These are phyloP conservation scores for Talaromyces sp. DNA, from an alignment of 2,329 filamentous ascomycete genomes.

Conservation along the genomic window DNA sequence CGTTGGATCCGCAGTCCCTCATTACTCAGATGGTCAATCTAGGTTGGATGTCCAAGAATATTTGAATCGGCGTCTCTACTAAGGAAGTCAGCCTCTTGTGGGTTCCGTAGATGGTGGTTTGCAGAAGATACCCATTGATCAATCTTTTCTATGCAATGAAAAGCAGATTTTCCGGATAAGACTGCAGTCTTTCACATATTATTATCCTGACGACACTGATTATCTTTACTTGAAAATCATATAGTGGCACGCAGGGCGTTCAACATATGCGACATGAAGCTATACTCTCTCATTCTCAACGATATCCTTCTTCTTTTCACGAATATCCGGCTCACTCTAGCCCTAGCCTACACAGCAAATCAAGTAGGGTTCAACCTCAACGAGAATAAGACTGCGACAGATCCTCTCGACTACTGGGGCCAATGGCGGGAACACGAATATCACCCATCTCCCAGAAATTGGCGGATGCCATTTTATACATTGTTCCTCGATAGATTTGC, in stretches of 20 bases:
- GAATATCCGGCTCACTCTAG: slow-evolving; percentile 6
- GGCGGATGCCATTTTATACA: slow-evolving; percentile 62
- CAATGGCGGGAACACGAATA: slow-evolving; percentile 51
- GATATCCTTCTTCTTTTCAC: slow-evolving; percentile 6
- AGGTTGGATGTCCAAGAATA: background rate
- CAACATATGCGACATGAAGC: slow-evolving; percentile 27
- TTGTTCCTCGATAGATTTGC: slow-evolving; percentile 60
- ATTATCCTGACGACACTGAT: background rate
- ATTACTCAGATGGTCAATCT: background rate
- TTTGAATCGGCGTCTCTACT: background rate
- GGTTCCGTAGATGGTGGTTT: background rate
- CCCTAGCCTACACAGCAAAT: slow-evolving; percentile 42
- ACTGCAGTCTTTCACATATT: background rate
- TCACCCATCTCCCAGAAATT: slow-evolving; percentile 53
- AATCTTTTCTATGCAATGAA: background rate
- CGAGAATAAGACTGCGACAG: slow-evolving; percentile 51
- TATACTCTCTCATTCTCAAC: background rate
- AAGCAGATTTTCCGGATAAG: background rate
- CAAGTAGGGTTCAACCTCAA: slow-evolving; percentile 58
- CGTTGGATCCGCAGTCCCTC: background rate
- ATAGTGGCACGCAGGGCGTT: background rate
- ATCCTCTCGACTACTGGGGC: slow-evolving; percentile 56
- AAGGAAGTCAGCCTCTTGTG: background rate
- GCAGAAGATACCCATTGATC: background rate
- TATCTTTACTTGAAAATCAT: background rate